These are phyloP conservation scores for Hysterium pulicare DNA, from an alignment of 2,329 filamentous ascomycete genomes.

Conservation along the genomic window DNA sequence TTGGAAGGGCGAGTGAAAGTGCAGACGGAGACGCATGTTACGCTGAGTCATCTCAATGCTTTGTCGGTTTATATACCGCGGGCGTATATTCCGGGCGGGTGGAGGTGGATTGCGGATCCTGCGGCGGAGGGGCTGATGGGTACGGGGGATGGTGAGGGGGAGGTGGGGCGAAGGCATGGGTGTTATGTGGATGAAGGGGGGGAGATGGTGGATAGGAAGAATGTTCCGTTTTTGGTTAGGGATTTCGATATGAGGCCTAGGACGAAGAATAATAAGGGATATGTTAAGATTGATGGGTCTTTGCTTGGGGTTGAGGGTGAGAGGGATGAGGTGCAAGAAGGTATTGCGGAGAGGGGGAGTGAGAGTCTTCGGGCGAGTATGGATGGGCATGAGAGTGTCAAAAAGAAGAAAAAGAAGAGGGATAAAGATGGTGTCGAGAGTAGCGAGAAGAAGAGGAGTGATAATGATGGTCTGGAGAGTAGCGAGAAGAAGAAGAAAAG, in stretches of 20 bases:
- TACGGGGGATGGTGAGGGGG: slow-evolving; percentile 30
- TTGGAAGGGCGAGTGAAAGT: slow-evolving; percentile 81
- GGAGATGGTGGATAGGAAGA: slow-evolving; percentile 60
- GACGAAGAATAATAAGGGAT: slow-evolving; percentile 69
- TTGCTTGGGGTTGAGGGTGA: slow-evolving; percentile 71
- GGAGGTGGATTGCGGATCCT: slow-evolving; percentile 68
- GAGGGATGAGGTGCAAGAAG: slow-evolving; percentile 31
- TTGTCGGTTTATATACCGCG: slow-evolving; percentile 88
- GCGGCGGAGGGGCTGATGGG: slow-evolving; percentile 16
- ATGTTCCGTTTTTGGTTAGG: slow-evolving; percentile 70
- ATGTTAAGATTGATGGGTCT: slow-evolving; percentile 84
- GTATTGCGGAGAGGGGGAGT: slow-evolving; percentile 4
- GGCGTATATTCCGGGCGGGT: slow-evolving; percentile 68
- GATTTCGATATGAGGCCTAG: slow-evolving; percentile 73
- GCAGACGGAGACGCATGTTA: slow-evolving; percentile 84
- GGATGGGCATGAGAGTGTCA: slow-evolving; percentile 1
- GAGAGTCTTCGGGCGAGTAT: neutral
- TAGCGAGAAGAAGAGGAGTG: neutral
- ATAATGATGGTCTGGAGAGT: neutral
- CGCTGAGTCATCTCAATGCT: slow-evolving; percentile 82
- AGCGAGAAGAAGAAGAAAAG: slow-evolving; percentile 1
- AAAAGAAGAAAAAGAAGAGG: neutral
- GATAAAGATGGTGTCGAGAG: too few species aligned
- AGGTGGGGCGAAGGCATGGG: slow-evolving; percentile 50
- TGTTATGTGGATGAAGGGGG: slow-evolving; percentile 75